Base-by-base conservation (phyloP, 148 eudicot genomes). In the Rhododendron simsii region DNA sequence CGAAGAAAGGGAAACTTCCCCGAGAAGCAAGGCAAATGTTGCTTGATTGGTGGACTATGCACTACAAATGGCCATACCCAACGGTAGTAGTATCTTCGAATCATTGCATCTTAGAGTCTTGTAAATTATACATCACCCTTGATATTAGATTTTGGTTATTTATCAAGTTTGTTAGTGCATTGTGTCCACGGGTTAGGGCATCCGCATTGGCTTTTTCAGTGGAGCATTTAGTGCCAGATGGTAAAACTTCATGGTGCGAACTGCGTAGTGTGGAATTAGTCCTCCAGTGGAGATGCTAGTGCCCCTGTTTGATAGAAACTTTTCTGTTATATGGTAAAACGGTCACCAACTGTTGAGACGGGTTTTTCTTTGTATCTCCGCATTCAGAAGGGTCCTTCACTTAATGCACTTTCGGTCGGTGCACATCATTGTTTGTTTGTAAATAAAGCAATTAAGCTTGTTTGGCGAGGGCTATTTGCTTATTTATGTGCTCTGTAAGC, bases 61-160 rank as follows among this genome's bases (percentile, higher is more conserved):
- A 93, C 88, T 88, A 88, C 88, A 93, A 90, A 79, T 93, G 96
- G 96, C 96, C 96, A 20, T 93, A 93, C 93, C 96, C 96, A 39
- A 93, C 96, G 77, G 96, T 93, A 86, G 84, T 90, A 86, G 37
- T 51, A 44, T 28, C 61, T 5, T 23, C 0, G 0, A 33, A 37
- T 37, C n/a, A 50, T 41, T 21, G 45, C 30, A 78, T 44, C 26
- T 50, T 7, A 15, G 39, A 18, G 45, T 35, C 44, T 28, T 1
- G 20, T 39, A 18, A 53, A 81, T 35, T 53, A 12, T 81, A 4
- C 18, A 81, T 55, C 59, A 9, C 83, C 23, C 6, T 16, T 41
- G 11, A 35, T 35, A 9, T 28, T 28, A 33, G 41, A 7, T 14
- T 50, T 47, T 50, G 10, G 10, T 5, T 26, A 1, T 15, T 30